A percentile compares a stretch with the other conserved stretches of the same genome.
These are phyloP conservation scores for Sporisorium iseilematis-ciliati DNA, from an alignment of 1,284 basidiomycete species.

Conservation along the genomic window DNA sequence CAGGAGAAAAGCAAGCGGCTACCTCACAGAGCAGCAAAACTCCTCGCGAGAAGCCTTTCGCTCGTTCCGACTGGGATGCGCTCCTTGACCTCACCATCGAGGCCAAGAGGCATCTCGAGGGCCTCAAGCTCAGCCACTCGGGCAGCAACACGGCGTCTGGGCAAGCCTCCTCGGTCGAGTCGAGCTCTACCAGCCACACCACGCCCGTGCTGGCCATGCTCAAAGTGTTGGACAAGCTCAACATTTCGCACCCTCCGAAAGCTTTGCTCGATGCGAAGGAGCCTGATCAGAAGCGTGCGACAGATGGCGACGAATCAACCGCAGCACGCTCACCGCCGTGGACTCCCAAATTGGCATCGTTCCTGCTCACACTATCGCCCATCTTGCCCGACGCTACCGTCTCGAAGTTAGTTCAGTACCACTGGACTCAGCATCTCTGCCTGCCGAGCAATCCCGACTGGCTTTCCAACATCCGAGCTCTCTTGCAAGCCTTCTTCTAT, in stretches of 20 bases:
- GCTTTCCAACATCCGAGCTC: constrained; percentile 60
- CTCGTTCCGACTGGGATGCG: constrained; percentile 62
- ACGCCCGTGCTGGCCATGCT: constrained; percentile 42
- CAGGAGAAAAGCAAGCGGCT: constrained; percentile 12
- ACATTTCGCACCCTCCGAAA: constrained; percentile 25
- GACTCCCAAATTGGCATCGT: constrained; percentile 57
- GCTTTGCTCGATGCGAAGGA: constrained; percentile 25
- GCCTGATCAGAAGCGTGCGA: constrained; percentile 9
- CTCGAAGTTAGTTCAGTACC: constrained; percentile 60
- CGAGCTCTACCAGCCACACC: constrained; percentile 4
- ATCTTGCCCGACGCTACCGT: constrained; percentile 61
- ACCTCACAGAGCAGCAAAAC: constrained; percentile 9
- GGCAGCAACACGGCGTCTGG: constrained; percentile 11
- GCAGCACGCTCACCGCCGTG: constrained; percentile 40
- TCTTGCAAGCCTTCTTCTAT: constrained; percentile 64
- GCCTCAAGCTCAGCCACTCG: constrained; percentile 41
- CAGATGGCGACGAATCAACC: constrained; percentile 18
- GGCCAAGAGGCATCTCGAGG: constrained; percentile 61
- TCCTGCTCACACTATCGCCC: constrained; percentile 63
- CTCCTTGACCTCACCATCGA: constrained; percentile 60
- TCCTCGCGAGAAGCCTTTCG: constrained; percentile 14
- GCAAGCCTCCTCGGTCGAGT: background rate
- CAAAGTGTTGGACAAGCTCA: constrained; percentile 40
- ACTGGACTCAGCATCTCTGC: constrained; percentile 61
- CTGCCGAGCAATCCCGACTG: constrained; percentile 64